These are phyloP conservation scores for Omphalotus olearius DNA, from an alignment of 1,284 basidiomycete species.

Conservation along the genomic window DNA sequence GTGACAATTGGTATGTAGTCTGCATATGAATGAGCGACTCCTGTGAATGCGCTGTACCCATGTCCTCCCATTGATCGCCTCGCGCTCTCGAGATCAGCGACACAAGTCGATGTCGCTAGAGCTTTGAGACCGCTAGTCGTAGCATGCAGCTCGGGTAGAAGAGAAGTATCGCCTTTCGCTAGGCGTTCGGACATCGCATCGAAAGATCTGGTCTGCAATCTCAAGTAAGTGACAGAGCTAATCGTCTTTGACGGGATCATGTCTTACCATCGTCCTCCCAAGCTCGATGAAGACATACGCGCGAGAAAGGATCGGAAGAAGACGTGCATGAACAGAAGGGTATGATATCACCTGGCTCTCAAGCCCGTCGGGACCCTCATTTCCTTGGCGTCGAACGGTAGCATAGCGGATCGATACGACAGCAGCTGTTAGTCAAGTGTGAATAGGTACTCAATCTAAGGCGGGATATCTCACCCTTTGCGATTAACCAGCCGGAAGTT, in stretches of 20 bases:
- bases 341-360: conserved; percentile 69
- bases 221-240: not conserved
- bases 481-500: conserved; percentile 53
- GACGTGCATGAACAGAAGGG: conserved; percentile 65
- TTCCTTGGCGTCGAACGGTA: conserved; percentile 69
- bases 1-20: conserved; percentile 64
- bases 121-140: conserved; percentile 70
- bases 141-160: conserved; percentile 70
- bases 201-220: conserved; percentile 44
- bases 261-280: conserved; percentile 56
- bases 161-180: conserved; percentile 51
- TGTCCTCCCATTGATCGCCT: conserved; percentile 77
- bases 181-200: conserved; percentile 44
- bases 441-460: not conserved
- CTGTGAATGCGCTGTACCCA: conserved; percentile 69
- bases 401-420: conserved; percentile 75
- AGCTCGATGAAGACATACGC: conserved; percentile 71
- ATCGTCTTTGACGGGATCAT: no score
- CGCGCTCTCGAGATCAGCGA: conserved; percentile 63
- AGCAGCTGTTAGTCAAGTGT: conserved; percentile 38
- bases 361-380: conserved; percentile 43
- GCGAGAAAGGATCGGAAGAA: conserved; percentile 65
- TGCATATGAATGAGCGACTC: conserved; percentile 61
- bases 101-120: conserved; percentile 47
- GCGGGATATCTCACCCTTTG: conserved; percentile 41